Evolutionary conservation across 2,329 filamentous ascomycete species (phyloP).

Genomic region (Stemphylium lycopersici): DNA sequence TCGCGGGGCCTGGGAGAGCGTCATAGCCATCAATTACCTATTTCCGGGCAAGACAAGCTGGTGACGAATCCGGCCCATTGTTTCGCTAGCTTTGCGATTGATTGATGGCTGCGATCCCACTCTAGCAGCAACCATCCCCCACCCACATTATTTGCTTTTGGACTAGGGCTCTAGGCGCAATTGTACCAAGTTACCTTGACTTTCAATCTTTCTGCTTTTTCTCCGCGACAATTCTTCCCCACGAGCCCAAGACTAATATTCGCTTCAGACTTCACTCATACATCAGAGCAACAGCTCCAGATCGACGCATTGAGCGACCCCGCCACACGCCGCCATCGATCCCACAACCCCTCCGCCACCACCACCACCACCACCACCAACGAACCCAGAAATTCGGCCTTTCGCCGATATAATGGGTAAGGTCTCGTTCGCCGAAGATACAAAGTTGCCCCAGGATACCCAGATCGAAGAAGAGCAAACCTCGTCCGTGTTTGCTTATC

Average conservation of each 20-base stretch:
- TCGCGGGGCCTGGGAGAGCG: conserved; percentile 24
- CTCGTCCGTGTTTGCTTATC: conserved; percentile 76
- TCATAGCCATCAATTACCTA: conserved; percentile 32
- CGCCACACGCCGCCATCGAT: conserved; percentile 29
- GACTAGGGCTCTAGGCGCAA: conserved; percentile 17
- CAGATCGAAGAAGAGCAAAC: conserved; percentile 64
- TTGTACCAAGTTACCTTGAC: conserved; percentile 1
- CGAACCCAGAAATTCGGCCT: conserved; percentile 51
- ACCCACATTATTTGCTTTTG: conserved; percentile 25
- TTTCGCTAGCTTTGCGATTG: conserved; percentile 14
- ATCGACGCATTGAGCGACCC: conserved; percentile 31
- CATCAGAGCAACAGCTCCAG: conserved; percentile 35
- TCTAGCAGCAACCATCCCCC: conserved; percentile 12
- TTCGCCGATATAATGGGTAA: conserved; percentile 61
- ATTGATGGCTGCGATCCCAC: conserved; percentile 17
- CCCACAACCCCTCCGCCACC: conserved; percentile 19
- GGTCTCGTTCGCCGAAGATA: conserved; percentile 59
- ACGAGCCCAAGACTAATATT: conserved; percentile 21
- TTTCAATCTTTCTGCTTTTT: not conserved
- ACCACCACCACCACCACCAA: conserved; percentile 26
- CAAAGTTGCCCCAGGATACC: conserved; percentile 54
- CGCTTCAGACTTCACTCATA: conserved; percentile 18
- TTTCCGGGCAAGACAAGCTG: conserved; percentile 19
- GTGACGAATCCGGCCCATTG: conserved; percentile 28
- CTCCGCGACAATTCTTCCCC: not conserved